phyloP scores from a whole-genome alignment of 176 grass and related monocot genomes.

The Urochloa ruziziensis region DNA sequence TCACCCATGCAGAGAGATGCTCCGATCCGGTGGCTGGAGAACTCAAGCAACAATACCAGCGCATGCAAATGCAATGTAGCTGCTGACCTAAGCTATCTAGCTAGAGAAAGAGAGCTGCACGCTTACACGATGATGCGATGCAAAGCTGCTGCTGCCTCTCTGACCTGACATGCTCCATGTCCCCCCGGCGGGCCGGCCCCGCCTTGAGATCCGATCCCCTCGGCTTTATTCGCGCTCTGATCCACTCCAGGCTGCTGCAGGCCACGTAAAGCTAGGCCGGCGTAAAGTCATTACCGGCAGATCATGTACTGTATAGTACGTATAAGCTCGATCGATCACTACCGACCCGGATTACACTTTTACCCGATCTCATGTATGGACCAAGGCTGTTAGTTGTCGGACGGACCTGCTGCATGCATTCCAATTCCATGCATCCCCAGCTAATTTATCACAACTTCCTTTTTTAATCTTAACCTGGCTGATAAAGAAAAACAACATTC shows the following conservation, averaged over 20 bases:
- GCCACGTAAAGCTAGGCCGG: slow-evolving; percentile 11
- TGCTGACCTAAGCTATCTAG: slow-evolving; percentile 15
- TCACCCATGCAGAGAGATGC: too few relatives aligned
- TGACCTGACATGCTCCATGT: slow-evolving; percentile 51
- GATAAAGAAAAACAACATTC: too few relatives aligned
- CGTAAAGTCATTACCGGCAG: slow-evolving; percentile 10
- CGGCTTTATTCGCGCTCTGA: too few relatives aligned
- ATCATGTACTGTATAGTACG: neutral
- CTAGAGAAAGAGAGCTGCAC: slow-evolving; percentile 17
- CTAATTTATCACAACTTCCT: too few relatives aligned
- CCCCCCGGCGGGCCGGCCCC: neutral
- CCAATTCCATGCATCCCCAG: too few relatives aligned
- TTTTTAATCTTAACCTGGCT: too few relatives aligned
- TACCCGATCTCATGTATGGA: neutral
- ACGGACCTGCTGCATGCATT: too few relatives aligned
- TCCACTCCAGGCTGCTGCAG: too few relatives aligned
- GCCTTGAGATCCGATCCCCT: slow-evolving; percentile 16
- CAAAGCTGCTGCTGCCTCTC: slow-evolving; percentile 14
- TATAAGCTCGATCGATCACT: slow-evolving; percentile 9
- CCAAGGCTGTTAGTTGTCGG: too few relatives aligned
- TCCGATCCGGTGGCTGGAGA: too few relatives aligned
- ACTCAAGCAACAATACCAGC: too few relatives aligned
- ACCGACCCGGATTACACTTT: neutral
- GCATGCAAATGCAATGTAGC: too few relatives aligned
- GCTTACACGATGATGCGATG: slow-evolving; percentile 15